Conservation (phyloP, 306 rosid genomes). For the Malus orientalis region DNA sequence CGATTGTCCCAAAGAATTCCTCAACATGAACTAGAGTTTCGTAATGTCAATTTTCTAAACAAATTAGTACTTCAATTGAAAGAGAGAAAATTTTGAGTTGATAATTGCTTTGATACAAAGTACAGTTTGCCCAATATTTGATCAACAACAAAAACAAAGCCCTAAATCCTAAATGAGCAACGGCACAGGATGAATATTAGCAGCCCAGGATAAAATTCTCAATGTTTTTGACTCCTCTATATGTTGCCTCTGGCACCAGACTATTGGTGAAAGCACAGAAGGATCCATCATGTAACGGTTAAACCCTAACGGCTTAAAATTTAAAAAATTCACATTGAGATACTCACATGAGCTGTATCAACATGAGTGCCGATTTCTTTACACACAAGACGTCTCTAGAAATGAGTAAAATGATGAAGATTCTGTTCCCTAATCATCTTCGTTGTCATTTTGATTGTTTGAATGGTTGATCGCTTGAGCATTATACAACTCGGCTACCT, state of each 20-base stretch:
- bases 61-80: too few species aligned
- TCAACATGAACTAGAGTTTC: not conserved
- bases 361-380: conserved; percentile 4
- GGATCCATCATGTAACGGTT: not conserved
- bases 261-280: not conserved
- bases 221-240: not conserved
- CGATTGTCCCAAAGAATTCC: too few species aligned
- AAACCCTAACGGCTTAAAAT: not conserved
- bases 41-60: too few species aligned
- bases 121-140: too few species aligned
- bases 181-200: not conserved
- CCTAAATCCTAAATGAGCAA: not conserved
- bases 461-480: conserved; percentile 60
- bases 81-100: too few species aligned
- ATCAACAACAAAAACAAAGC: too few species aligned
- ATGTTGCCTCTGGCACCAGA: not conserved
- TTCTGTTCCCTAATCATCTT: conserved; percentile 48
- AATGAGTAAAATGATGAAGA: not conserved
- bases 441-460: conserved; percentile 49
- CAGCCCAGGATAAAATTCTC: not conserved
- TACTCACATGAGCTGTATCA: not conserved
- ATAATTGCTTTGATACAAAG: too few species aligned
- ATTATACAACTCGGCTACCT: conserved; percentile 87
- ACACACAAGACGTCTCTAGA: conserved; percentile 5
- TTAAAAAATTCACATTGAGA: not conserved